Evolutionary conservation across 2,329 filamentous ascomycete species (phyloP).

Genomic region (Aureobasidium sp.): DNA sequence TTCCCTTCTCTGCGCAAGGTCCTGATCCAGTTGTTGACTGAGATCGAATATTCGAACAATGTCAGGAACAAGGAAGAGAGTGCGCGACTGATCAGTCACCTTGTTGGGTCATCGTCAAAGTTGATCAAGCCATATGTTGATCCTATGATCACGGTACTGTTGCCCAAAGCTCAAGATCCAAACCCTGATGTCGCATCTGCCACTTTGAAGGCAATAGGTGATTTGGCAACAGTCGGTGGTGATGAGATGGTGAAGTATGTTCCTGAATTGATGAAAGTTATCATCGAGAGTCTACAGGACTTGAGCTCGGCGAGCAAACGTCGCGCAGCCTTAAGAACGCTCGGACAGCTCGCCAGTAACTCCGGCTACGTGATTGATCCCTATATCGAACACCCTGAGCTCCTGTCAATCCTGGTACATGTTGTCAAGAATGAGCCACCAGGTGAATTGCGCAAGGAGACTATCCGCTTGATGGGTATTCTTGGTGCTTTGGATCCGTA

Average conservation of each 20-base stretch:
- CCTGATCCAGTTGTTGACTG: conserved; percentile 89
- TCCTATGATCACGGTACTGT: conserved; percentile 87
- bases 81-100: conserved; percentile 80
- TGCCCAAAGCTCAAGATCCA: conserved; percentile 81
- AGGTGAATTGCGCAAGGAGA: conserved; percentile 78
- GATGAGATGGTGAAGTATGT: conserved; percentile 92
- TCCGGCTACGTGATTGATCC: conserved; percentile 96
- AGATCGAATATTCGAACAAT: conserved; percentile 92
- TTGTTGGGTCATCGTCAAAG: conserved; percentile 86
- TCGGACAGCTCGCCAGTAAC: conserved; percentile 90
- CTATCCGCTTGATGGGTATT: conserved; percentile 93
- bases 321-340: conserved; percentile 79
- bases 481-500: conserved; percentile 92
- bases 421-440: conserved; percentile 92
- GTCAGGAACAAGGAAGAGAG: conserved; percentile 94
- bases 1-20: conserved; percentile 93
- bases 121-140: conserved; percentile 96
- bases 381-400: conserved; percentile 87
- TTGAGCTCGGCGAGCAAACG: conserved; percentile 84
- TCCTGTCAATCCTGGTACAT: conserved; percentile 84
- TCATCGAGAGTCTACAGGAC: conserved; percentile 88
- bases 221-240: conserved; percentile 86
- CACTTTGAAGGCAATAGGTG: conserved; percentile 89
- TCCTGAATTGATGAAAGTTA: conserved; percentile 85
- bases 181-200: conserved; percentile 87